phyloP scores from a whole-genome alignment of 1,284 basidiomycete species.

The Tetrapyrgos nigripes region DNA sequence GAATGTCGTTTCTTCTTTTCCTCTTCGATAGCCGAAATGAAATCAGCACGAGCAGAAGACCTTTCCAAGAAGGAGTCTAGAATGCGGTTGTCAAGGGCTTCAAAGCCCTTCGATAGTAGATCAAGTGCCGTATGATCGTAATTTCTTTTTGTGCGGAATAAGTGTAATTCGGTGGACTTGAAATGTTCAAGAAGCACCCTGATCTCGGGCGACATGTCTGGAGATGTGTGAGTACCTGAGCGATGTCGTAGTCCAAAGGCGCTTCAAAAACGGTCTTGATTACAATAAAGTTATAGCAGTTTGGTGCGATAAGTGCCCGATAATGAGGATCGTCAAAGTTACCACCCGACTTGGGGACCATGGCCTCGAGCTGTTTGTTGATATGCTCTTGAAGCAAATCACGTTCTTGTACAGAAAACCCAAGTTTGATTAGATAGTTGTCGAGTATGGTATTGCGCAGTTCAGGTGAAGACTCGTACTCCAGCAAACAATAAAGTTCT shows the following conservation, averaged over 20 bases:
- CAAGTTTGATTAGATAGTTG: conserved; percentile 4
- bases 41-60: neutral
- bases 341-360: neutral
- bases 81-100: neutral
- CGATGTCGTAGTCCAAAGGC: too few species aligned
- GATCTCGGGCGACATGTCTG: too few species aligned
- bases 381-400: neutral
- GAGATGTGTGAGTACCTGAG: too few species aligned
- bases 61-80: neutral
- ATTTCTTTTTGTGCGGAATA: too few species aligned
- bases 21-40: neutral
- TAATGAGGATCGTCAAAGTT: conserved; percentile 2
- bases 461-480: neutral
- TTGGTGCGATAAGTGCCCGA: neutral
- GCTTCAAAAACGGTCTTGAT: too few species aligned
- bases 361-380: neutral
- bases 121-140: too few species aligned
- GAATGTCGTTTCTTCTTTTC: neutral
- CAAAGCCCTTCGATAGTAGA: too few species aligned
- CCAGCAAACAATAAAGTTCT: conserved; percentile 1
- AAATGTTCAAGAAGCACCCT: too few species aligned
- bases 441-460: neutral
- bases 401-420: neutral
- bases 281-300: neutral
- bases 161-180: too few species aligned